Percentiles rank a stretch among this genome's conserved stretches.
phyloP scores from a whole-genome alignment of 257 asterid species.

The Solanum clarkiae region DNA sequence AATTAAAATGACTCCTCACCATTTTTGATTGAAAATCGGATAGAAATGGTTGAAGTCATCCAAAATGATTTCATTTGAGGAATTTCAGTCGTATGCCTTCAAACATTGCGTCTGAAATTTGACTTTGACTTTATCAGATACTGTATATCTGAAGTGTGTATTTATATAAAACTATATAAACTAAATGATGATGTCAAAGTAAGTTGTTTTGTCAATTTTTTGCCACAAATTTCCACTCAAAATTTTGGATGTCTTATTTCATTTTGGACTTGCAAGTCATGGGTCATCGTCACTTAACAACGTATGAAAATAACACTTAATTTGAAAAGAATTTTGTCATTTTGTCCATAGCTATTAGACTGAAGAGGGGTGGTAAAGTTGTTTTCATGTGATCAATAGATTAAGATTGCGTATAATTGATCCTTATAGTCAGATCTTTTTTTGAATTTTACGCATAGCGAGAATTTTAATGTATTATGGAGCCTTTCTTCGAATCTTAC shows the following conservation, averaged over 20 bases:
- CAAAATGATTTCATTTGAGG: not conserved
- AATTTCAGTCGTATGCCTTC: fast-evolving
- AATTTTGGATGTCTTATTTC: not conserved
- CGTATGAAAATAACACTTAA: not conserved
- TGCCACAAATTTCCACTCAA: not conserved
- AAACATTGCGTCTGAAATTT: not conserved
- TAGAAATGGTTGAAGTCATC: not conserved
- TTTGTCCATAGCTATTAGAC: not conserved
- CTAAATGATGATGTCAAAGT: not conserved
- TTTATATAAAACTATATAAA: too few relatives aligned
- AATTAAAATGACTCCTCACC: too few relatives aligned
- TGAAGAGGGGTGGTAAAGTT: too few relatives aligned
- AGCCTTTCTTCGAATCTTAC: too few relatives aligned
- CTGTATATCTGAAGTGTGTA: too few relatives aligned
- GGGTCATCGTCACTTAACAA: not conserved
- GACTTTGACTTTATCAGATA: too few relatives aligned
- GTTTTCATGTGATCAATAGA: too few relatives aligned
- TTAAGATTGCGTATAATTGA: too few relatives aligned
- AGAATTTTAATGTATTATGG: too few relatives aligned
- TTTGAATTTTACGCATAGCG: too few relatives aligned
- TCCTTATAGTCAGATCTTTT: too few relatives aligned
- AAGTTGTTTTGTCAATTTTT: not conserved
- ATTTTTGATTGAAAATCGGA: not conserved
- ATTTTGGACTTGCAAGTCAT: not conserved
- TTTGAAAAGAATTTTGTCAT: not conserved